phyloP scores from a whole-genome alignment of 768 basidiomycete genomes.

The Butyriboletus loyo region DNA sequence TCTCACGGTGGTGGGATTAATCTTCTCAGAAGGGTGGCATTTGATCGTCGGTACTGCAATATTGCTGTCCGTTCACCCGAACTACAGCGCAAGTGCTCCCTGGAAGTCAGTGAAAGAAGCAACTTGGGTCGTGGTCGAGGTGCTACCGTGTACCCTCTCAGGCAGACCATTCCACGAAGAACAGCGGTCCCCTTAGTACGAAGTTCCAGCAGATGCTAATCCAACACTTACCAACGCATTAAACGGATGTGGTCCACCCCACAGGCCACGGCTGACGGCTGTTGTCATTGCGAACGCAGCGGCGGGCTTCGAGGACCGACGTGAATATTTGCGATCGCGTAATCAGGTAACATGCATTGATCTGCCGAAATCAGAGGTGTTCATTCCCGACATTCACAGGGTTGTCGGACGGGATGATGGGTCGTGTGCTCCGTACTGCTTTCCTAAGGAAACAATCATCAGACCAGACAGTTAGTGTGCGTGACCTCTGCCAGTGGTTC shows the following conservation, averaged over 20 bases:
- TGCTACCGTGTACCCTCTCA: background rate
- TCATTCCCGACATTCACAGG: too few species aligned
- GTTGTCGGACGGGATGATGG: too few species aligned
- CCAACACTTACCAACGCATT: too few species aligned
- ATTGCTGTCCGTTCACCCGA: too few species aligned
- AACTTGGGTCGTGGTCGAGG: background rate
- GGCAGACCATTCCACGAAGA: background rate
- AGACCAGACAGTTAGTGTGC: too few species aligned
- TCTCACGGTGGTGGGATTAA: background rate
- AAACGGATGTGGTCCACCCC: background rate
- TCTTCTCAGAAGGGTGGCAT: background rate
- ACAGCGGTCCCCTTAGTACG: too few species aligned
- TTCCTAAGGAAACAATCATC: background rate
- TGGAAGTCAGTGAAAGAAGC: background rate
- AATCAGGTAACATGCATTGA: background rate
- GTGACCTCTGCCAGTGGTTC: background rate
- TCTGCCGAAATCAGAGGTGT: background rate
- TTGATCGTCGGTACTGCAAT: background rate
- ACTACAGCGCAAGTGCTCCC: too few species aligned
- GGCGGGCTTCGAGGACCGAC: background rate
- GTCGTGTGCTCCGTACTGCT: too few species aligned
- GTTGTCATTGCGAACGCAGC: background rate
- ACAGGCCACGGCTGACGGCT: background rate
- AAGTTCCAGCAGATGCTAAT: too few species aligned
- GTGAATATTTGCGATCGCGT: background rate